Evolutionary conservation across 75 land plant species (phyloP).

Genomic region (Isoetes taiwanensis): DNA sequence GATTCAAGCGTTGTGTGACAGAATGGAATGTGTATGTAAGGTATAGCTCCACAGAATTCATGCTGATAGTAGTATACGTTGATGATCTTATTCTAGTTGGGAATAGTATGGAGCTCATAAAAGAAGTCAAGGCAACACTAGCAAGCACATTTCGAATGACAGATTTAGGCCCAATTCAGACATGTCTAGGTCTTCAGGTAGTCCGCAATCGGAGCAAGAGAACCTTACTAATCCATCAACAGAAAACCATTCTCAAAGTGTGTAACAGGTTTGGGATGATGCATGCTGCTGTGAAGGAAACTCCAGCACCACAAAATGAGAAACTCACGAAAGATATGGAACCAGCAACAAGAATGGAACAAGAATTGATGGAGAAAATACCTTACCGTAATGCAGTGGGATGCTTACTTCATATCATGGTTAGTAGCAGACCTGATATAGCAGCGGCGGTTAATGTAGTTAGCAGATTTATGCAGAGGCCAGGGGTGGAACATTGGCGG

Average conservation of each 20-base stretch:
- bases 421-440: no score
- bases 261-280: not conserved
- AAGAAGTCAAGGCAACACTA: not conserved
- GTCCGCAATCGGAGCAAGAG: not conserved
- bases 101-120: not conserved
- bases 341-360: not conserved
- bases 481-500: no score
- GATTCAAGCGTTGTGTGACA: not conserved
- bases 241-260: not conserved
- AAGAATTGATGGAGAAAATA: not conserved
- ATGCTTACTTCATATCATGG: no score
- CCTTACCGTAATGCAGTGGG: not conserved
- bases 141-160: not conserved
- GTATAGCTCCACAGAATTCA: not conserved
- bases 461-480: no score
- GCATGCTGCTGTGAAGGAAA: not conserved
- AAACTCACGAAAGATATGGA: not conserved
- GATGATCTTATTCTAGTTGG: not conserved
- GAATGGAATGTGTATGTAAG: not conserved
- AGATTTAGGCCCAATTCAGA: not conserved
- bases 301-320: not conserved
- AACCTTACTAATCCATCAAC: not conserved
- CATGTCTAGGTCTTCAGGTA: not conserved
- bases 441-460: no score
- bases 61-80: not conserved